Evolutionary conservation across 495 filamentous ascomycete species (phyloP).

Genomic region (Talaromyces wortmannii): DNA sequence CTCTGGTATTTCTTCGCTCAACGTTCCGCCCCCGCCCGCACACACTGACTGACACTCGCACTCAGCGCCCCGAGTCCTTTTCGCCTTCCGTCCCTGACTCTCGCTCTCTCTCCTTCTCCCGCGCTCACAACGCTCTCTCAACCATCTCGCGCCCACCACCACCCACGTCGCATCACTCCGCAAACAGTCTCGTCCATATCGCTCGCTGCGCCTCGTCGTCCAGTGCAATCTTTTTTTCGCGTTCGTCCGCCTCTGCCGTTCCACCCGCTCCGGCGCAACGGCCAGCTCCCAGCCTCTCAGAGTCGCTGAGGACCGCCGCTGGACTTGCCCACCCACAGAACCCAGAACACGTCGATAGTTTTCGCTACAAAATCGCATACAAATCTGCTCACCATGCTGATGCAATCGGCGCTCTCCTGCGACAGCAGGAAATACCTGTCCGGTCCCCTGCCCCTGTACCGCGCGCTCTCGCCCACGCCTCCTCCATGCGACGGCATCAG

Average conservation of each 20-base stretch:
- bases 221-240: background rate
- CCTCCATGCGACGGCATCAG: slow-evolving; percentile 49
- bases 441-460: slow-evolving; percentile 38
- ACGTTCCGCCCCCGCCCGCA: background rate
- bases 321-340: background rate
- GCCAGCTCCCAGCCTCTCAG: slow-evolving; percentile 6
- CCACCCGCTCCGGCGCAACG: slow-evolving; percentile 2
- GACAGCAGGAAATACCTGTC: slow-evolving; percentile 45
- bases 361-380: background rate
- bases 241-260: background rate
- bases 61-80: background rate
- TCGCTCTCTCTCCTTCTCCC: background rate
- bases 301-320: slow-evolving; percentile 2
- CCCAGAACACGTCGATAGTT: no score
- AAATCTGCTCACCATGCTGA: slow-evolving; percentile 45
- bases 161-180: slow-evolving; percentile 1
- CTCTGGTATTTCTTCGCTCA: background rate
- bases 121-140: background rate
- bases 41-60: no score
- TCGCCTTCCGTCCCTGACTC: background rate
- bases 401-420: slow-evolving; percentile 66
- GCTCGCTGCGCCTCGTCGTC: background rate
- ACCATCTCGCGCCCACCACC: background rate
- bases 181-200: background rate
- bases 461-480: slow-evolving; percentile 56